Conservation (phyloP, 371 early-diverging fungal species). For the Mucor saturninus region DNA sequence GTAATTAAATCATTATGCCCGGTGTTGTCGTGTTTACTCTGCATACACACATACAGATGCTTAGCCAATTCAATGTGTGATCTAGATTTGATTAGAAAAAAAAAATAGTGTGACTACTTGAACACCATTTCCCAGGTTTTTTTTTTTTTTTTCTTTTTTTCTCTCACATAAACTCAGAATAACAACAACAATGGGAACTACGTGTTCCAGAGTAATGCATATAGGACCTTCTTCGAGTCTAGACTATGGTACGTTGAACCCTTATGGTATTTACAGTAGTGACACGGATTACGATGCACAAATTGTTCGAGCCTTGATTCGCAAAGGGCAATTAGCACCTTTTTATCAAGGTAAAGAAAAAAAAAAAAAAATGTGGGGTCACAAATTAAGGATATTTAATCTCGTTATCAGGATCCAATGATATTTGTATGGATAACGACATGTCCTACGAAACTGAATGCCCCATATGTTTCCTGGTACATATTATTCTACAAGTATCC, state of each 20-base stretch:
- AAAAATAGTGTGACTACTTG: too few species aligned
- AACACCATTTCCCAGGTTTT: too few species aligned
- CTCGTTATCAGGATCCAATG: conserved; percentile 8
- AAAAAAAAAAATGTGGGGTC: too few species aligned
- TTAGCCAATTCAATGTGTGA: too few species aligned
- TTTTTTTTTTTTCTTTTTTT: too few species aligned
- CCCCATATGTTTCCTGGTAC: conserved; percentile 90
- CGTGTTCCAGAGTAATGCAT: conserved; percentile 18
- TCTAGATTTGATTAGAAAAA: too few species aligned
- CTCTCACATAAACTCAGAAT: too few species aligned
- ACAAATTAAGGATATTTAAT: background rate
- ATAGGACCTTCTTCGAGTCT: conserved; percentile 19
- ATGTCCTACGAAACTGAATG: conserved; percentile 67
- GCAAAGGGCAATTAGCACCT: conserved; percentile 77
- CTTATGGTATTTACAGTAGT: conserved; percentile 69
- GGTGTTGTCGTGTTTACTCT: too few species aligned
- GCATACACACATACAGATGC: too few species aligned
- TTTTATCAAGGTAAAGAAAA: conserved; percentile 76
- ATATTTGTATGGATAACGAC: conserved; percentile 32
- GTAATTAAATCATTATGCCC: too few species aligned
- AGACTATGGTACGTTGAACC: conserved; percentile 68
- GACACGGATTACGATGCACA: conserved; percentile 73
- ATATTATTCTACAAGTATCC: too few species aligned
- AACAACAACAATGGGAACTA: conserved; percentile 7
- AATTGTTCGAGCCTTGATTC: conserved; percentile 71